phyloP scores from a whole-genome alignment of 2,329 filamentous ascomycete genomes.

The Herpotrichia juniperi region DNA sequence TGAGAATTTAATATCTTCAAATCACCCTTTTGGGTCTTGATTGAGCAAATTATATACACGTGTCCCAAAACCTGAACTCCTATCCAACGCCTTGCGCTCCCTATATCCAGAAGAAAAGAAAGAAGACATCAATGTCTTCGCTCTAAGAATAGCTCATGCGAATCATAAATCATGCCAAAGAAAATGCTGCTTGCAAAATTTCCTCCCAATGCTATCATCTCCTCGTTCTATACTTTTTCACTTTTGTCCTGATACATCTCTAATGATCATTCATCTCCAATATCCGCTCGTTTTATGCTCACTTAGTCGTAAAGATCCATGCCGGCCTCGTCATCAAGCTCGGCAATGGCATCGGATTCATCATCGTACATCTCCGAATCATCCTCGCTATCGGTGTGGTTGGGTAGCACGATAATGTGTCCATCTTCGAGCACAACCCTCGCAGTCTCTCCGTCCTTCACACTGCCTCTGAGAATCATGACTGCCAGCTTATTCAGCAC shows the following conservation, averaged over 20 bases:
- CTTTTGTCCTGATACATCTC: not conserved
- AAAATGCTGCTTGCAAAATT: too few species aligned
- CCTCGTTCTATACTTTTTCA: not conserved
- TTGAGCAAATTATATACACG: slow-evolving; percentile 1
- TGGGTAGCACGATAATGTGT: slow-evolving; percentile 80
- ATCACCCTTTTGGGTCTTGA: too few species aligned
- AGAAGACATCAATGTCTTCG: not conserved
- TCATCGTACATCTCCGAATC: slow-evolving; percentile 74
- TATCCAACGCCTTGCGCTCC: not conserved
- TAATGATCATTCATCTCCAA: too few species aligned
- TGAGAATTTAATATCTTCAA: too few species aligned
- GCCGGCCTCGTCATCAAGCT: slow-evolving; percentile 61
- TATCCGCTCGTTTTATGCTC: too few species aligned
- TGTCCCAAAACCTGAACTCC: not conserved
- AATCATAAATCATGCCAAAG: not conserved
- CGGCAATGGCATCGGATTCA: slow-evolving; percentile 75
- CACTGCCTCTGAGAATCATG: slow-evolving; percentile 82
- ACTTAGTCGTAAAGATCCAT: slow-evolving; percentile 72
- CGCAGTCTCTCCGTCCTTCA: slow-evolving; percentile 85
- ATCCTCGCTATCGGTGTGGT: slow-evolving; percentile 75
- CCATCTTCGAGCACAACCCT: slow-evolving; percentile 79
- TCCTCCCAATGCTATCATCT: not conserved
- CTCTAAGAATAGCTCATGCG: not conserved
- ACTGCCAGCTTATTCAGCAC: slow-evolving; percentile 93
- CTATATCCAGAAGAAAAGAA: not conserved